Evolutionary conservation across 1,139 yeast genomes (phyloP), one percentile per base, ranked within the genome.

Genomic region (Magnusiomyces clavatus): DNA sequence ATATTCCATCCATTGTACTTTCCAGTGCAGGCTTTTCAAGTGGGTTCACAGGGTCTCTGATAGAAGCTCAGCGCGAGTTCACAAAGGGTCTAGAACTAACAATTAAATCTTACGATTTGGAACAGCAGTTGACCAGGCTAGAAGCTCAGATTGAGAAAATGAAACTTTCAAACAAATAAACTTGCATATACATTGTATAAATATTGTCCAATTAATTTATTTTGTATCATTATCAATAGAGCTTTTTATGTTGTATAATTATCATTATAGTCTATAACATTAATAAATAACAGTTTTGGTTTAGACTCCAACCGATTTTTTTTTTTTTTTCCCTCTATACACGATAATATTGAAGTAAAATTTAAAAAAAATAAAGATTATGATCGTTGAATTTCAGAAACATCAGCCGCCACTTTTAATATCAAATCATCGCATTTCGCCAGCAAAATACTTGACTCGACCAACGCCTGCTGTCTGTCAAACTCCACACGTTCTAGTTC

Each of bases 391-490:
- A 69, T 63, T 39, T 63, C 69, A 31, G 65, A 67, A 53, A 69
- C 69, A 47, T 86, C 86, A 35, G 69, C 65, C 6, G 90, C 79
- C 29, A 83, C 78, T 41, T 77, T 76, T 47, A 80, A 63, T 37
- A 89, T 88, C 59, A 92, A 69, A 1, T 75, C 76, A 64, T 88
- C 90, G 51, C 92, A 84, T 70, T 81, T 77, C 20, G 73, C 72
- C 56, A 84, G 67, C 48, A 90, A 68, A 52, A 74, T 72, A 55
- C 86, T 90, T 62, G 89, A 87, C 61, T 82, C 80, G 58, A 74
- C 64, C 29, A 86, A 77, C 43, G 84, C 85, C 41, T 69, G 69
- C 20, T 76, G 69, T 56, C 89, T 77, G 51, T 80, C 78, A 24
- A 69, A 64, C 61, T 90, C 95, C 1, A 83, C 82, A 5, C 71